phyloP scores from a whole-genome alignment of 768 basidiomycete species.

The Ramaria sp. region DNA sequence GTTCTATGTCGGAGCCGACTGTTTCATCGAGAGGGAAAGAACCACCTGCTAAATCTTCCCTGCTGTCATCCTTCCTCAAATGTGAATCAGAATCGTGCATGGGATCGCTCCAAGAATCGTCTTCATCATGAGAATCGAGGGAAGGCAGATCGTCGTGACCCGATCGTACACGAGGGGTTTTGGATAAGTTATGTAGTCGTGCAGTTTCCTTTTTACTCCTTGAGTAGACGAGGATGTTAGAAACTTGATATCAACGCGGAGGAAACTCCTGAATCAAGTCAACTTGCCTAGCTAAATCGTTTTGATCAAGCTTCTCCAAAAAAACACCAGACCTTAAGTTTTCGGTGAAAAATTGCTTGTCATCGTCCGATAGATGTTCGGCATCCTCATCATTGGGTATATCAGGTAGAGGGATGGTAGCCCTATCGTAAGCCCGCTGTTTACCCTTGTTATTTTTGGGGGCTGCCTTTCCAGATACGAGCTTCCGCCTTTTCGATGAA shows the following conservation, averaged over 20 bases:
- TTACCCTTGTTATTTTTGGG: conserved; percentile 37
- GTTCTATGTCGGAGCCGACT: conserved; percentile 54
- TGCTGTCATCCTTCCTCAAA: conserved; percentile 20
- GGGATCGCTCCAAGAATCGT: conserved; percentile 17
- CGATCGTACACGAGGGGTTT: conserved; percentile 34
- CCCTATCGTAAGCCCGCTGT: conserved; percentile 48
- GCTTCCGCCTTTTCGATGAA: conserved; percentile 53
- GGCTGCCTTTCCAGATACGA: conserved; percentile 22
- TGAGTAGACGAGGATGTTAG: conserved; percentile 9
- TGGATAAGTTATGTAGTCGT: conserved; percentile 54
- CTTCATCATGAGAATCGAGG: conserved; percentile 38
- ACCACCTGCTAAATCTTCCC: conserved; percentile 13
- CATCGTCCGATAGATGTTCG: conserved; percentile 54
- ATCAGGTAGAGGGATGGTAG: conserved; percentile 52
- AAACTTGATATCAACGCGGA: background rate
- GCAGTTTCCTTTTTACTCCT: conserved; percentile 84
- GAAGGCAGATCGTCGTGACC: conserved; percentile 55
- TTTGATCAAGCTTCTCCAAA: conserved; percentile 58
- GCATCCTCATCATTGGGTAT: conserved; percentile 34
- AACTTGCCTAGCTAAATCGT: conserved; percentile 69
- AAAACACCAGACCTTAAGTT: conserved; percentile 58
- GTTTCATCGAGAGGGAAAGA: conserved; percentile 12
- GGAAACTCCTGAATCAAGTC: background rate
- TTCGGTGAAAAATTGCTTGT: conserved; percentile 52
- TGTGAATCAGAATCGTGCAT: conserved; percentile 21